Conservation (phyloP, 352 stramenopile genomes). For the Globisporangium lucens region DNA sequence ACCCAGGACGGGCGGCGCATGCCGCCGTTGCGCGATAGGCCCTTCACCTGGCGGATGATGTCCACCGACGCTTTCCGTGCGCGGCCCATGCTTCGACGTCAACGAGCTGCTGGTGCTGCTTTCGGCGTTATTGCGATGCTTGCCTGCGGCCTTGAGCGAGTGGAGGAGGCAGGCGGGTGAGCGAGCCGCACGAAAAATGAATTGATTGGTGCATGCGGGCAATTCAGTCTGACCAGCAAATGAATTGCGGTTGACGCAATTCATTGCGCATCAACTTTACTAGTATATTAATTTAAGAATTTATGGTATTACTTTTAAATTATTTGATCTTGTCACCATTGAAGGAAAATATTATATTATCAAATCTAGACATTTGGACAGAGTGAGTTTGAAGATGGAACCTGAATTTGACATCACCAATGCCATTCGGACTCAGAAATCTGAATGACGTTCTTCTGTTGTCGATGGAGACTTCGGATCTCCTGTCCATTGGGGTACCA, state of each 20-base stretch:
- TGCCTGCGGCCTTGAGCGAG: neutral
- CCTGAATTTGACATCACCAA: no score
- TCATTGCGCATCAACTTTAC: no score
- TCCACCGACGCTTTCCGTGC: conserved; percentile 74
- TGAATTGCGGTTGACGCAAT: neutral
- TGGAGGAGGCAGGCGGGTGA: neutral
- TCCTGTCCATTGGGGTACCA: no score
- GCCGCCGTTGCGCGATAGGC: conserved; percentile 72
- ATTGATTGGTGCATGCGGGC: neutral
- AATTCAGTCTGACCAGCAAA: neutral
- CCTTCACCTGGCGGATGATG: conserved; percentile 78
- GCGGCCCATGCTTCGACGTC: conserved; percentile 55
- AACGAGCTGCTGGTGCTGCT: neutral
- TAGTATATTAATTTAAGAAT: no score
- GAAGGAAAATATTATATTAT: no score
- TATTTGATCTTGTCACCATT: no score
- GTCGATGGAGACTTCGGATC: no score
- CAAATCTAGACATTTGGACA: no score
- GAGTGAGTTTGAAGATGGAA: no score
- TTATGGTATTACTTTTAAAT: no score
- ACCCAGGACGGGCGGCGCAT: conserved; percentile 75
- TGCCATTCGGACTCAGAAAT: no score
- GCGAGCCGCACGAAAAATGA: neutral
- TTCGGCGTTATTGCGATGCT: neutral
- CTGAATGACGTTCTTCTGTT: no score